phyloP scores from a whole-genome alignment of 140 eudicot species.

The Erigeron philadelphicus region DNA sequence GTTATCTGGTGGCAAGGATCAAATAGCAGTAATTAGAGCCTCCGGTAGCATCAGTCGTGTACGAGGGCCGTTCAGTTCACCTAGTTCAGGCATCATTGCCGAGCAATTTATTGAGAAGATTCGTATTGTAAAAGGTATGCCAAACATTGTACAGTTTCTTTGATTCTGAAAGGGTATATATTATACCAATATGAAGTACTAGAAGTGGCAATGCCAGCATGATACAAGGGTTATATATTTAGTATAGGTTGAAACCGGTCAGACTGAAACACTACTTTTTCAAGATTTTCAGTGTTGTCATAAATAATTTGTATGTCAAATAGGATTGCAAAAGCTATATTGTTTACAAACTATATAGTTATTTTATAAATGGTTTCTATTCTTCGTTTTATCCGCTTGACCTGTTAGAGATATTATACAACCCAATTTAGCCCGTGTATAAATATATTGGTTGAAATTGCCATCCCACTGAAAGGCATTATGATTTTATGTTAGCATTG shows the following conservation, averaged over 20 bases:
- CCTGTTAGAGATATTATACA: neutral
- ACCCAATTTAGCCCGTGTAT: neutral
- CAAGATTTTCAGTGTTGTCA: neutral
- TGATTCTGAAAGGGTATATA: neutral
- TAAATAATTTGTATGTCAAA: neutral
- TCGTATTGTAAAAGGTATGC: constrained; percentile 64
- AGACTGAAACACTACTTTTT: neutral
- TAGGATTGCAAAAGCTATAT: neutral
- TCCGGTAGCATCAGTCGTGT: constrained; percentile 89
- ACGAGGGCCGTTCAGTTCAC: constrained; percentile 57
- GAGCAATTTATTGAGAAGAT: constrained; percentile 88
- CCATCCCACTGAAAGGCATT: neutral
- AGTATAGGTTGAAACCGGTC: neutral
- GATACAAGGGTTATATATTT: neutral
- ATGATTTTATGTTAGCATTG: too few relatives aligned
- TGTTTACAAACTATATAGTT: neutral
- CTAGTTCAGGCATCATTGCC: constrained; percentile 70
- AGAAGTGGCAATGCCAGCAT: neutral
- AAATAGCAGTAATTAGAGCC: constrained; percentile 88
- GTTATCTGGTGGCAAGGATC: constrained; percentile 70
- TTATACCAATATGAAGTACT: neutral
- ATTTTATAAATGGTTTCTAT: neutral
- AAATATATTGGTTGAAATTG: neutral
- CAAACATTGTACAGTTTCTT: constrained; percentile 1
- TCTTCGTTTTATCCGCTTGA: neutral